Evolutionary conservation across 257 asterid genomes (phyloP).

Genomic region (Cruciata laevipes): DNA sequence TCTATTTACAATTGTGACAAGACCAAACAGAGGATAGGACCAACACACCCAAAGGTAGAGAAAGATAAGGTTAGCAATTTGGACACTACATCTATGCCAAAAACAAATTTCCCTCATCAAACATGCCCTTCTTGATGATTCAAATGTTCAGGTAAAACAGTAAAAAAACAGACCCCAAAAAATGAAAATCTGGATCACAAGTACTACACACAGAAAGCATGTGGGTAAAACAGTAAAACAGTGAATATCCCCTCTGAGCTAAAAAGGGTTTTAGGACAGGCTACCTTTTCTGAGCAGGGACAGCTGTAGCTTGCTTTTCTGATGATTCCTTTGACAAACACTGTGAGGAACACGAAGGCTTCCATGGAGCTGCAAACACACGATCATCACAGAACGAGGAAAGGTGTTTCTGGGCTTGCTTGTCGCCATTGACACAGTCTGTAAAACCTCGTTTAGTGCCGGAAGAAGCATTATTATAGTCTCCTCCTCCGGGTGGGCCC

Average conservation of each 20-base stretch:
- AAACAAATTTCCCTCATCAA: neutral
- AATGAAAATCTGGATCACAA: neutral
- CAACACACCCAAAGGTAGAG: slow-evolving; percentile 7
- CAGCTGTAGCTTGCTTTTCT: slow-evolving; percentile 73
- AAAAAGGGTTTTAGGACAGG: slow-evolving; percentile 11
- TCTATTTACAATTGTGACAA: neutral
- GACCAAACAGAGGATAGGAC: slow-evolving; percentile 5
- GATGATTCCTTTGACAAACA: slow-evolving; percentile 50
- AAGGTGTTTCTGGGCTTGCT: slow-evolving; percentile 9
- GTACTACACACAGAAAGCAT: slow-evolving; percentile 31
- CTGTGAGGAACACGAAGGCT: slow-evolving; percentile 32
- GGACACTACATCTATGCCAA: slow-evolving; percentile 6
- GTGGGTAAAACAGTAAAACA: slow-evolving; percentile 21
- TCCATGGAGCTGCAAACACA: slow-evolving; percentile 22
- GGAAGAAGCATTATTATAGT: slow-evolving; percentile 19
- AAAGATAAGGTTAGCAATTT: slow-evolving; percentile 6
- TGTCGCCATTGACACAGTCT: slow-evolving; percentile 13
- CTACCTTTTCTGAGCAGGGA: slow-evolving; percentile 78
- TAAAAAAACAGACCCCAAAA: slow-evolving; percentile 4
- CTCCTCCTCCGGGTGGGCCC: slow-evolving; percentile 61
- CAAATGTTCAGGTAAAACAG: slow-evolving; percentile 10
- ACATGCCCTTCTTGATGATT: neutral
- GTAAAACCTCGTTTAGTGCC: slow-evolving; percentile 23
- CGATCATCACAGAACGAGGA: slow-evolving; percentile 12
- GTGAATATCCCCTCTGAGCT: slow-evolving; percentile 52